Evolutionary conservation across 2,329 filamentous ascomycete genomes (phyloP).

Genomic region (Penicillium sp.): DNA sequence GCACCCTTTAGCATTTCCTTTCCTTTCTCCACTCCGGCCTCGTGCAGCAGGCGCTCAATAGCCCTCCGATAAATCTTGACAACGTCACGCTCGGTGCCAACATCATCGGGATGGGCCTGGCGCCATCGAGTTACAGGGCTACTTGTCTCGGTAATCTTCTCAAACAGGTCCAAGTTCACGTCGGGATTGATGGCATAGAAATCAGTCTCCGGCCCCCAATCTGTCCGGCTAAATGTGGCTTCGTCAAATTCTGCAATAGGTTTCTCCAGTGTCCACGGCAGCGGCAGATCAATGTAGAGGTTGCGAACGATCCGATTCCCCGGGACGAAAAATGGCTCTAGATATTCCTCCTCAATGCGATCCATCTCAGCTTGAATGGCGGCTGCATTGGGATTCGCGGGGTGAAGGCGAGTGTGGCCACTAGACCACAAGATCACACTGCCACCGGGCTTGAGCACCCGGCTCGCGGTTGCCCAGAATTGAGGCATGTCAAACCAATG

Average conservation of each 20-base stretch:
- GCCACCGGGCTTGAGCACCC: slow-evolving; percentile 56
- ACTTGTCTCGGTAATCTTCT: slow-evolving; percentile 37
- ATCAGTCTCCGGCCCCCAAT: slow-evolving; percentile 44
- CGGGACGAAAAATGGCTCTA: slow-evolving; percentile 44
- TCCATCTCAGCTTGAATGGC: slow-evolving; percentile 50
- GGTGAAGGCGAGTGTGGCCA: slow-evolving; percentile 31
- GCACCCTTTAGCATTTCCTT: slow-evolving; percentile 29
- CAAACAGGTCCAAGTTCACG: slow-evolving; percentile 29
- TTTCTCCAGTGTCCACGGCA: slow-evolving; percentile 55
- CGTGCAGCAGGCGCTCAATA: slow-evolving; percentile 31
- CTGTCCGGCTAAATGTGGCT: slow-evolving; percentile 44
- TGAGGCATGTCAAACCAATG: slow-evolving; percentile 62
- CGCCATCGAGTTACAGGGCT: slow-evolving; percentile 49
- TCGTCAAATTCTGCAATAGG: slow-evolving; percentile 47
- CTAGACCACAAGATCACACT: slow-evolving; percentile 58
- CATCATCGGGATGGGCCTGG: slow-evolving; percentile 42
- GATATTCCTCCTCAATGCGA: slow-evolving; percentile 40
- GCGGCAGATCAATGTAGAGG: slow-evolving; percentile 48
- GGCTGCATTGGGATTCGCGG: slow-evolving; percentile 44
- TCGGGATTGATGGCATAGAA: slow-evolving; percentile 28
- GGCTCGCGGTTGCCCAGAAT: slow-evolving; percentile 56
- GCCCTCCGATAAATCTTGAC: slow-evolving; percentile 31
- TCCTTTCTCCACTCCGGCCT: slow-evolving; percentile 30
- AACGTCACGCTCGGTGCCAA: slow-evolving; percentile 44
- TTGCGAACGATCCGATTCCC: slow-evolving; percentile 50